phyloP scores from a whole-genome alignment of 1,284 basidiomycete species.

The Fistulina hepatica region DNA sequence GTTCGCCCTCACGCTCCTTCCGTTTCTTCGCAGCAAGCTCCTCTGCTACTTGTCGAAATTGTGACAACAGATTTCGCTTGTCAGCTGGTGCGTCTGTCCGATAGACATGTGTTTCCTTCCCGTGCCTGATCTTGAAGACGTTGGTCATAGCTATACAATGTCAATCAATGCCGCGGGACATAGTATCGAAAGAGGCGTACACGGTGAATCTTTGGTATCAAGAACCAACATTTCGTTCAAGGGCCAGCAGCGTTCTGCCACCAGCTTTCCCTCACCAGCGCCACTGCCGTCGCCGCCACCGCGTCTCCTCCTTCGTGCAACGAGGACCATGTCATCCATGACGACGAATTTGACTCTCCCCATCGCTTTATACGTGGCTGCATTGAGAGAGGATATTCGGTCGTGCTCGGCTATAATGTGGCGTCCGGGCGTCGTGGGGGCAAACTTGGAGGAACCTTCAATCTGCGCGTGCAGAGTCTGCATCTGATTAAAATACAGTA shows the following conservation, averaged over 20 bases:
- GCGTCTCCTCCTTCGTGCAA: slow-evolving; percentile 59
- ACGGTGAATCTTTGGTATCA: slow-evolving; percentile 89
- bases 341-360: slow-evolving; percentile 85
- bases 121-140: slow-evolving; percentile 90
- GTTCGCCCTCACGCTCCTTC: slow-evolving; percentile 87
- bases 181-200: slow-evolving; percentile 33
- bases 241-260: slow-evolving; percentile 89
- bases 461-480: slow-evolving; percentile 84
- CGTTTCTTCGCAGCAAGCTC: slow-evolving; percentile 80
- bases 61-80: slow-evolving; percentile 77
- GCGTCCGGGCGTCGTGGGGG: slow-evolving; percentile 81
- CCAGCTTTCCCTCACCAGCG: slow-evolving; percentile 55
- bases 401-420: slow-evolving; percentile 87
- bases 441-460: slow-evolving; percentile 94
- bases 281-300: slow-evolving; percentile 30
- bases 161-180: slow-evolving; percentile 1
- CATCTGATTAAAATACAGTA: slow-evolving; percentile 91
- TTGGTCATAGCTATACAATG: slow-evolving; percentile 53
- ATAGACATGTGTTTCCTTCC: slow-evolving; percentile 91
- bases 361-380: slow-evolving; percentile 91
- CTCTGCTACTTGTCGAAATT: slow-evolving; percentile 88
- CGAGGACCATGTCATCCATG: slow-evolving; percentile 84
- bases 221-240: slow-evolving; percentile 88
- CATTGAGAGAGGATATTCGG: slow-evolving; percentile 76
- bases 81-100: slow-evolving; percentile 73